Evolutionary conservation across 2,329 filamentous ascomycete species (phyloP).

Genomic region (Venturia asperata): DNA sequence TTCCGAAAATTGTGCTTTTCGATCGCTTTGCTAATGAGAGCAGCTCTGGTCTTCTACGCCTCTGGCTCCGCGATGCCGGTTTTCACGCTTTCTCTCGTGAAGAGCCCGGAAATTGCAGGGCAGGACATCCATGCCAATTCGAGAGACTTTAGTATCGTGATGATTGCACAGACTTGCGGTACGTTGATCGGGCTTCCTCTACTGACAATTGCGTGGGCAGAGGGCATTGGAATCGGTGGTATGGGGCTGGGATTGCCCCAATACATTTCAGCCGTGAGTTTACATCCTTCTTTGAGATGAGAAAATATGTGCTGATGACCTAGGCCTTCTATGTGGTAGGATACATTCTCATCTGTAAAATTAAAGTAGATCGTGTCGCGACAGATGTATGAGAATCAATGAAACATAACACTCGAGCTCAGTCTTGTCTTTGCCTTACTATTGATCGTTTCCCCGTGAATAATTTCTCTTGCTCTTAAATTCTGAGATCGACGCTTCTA

Average conservation of each 20-base stretch:
- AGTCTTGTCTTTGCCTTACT: background rate
- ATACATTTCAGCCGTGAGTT: slow-evolving; percentile 31
- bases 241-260: slow-evolving; percentile 31
- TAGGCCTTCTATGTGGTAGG: background rate
- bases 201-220: slow-evolving; percentile 33
- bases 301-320: background rate
- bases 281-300: background rate
- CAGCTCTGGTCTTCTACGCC: slow-evolving; percentile 33
- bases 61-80: slow-evolving; percentile 34
- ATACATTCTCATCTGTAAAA: background rate
- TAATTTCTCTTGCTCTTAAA: background rate
- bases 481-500: no score
- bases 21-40: slow-evolving; percentile 15
- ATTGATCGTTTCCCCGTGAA: background rate
- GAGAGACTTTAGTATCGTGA: slow-evolving; percentile 34
- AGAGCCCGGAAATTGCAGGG: slow-evolving; percentile 27
- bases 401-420: background rate
- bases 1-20: background rate
- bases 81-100: slow-evolving; percentile 34
- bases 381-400: background rate
- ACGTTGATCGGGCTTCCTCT: slow-evolving; percentile 32
- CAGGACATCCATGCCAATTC: slow-evolving; percentile 24
- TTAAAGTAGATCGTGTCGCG: background rate
- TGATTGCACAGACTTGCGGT: slow-evolving; percentile 32
- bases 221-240: slow-evolving; percentile 31